Percentiles rank a stretch among this genome's conserved stretches.
phyloP scores from a whole-genome alignment of 2,329 filamentous ascomycete species.

The Septoria linicola region DNA sequence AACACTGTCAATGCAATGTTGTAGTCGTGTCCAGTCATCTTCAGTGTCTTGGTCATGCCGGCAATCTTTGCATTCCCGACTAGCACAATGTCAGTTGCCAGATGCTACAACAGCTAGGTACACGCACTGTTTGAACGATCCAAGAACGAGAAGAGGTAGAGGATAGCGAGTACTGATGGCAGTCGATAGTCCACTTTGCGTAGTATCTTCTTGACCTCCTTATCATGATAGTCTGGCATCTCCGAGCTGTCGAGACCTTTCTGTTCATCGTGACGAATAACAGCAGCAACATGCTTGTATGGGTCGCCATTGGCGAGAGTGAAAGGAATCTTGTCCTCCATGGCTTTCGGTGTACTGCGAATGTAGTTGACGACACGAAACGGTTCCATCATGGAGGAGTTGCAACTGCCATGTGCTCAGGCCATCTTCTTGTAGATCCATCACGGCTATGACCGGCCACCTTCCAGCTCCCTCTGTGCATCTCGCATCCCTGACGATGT shows the following conservation, averaged over 20 bases:
- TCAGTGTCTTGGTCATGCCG: slow-evolving; percentile 39
- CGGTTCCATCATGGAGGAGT: slow-evolving; percentile 2
- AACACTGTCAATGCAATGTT: slow-evolving; percentile 44
- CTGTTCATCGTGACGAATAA: slow-evolving; percentile 17
- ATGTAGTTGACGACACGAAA: slow-evolving; percentile 3
- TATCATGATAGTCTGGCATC: slow-evolving; percentile 22
- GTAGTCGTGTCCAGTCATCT: slow-evolving; percentile 43
- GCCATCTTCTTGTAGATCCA: slow-evolving; percentile 6
- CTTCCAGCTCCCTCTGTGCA: neutral
- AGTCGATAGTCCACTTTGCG: slow-evolving; percentile 39
- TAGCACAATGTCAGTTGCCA: slow-evolving; percentile 10
- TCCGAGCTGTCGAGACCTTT: slow-evolving; percentile 19
- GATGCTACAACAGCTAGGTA: neutral
- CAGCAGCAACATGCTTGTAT: neutral
- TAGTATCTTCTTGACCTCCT: slow-evolving; percentile 51
- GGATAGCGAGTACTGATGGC: slow-evolving; percentile 35
- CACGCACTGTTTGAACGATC: slow-evolving; percentile 25
- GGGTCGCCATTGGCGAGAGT: slow-evolving; percentile 10
- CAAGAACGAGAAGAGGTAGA: slow-evolving; percentile 50
- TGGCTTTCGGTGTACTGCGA: slow-evolving; percentile 6
- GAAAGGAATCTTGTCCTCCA: slow-evolving; percentile 10
- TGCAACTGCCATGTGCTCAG: neutral
- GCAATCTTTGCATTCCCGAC: slow-evolving; percentile 40
- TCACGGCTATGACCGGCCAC: slow-evolving; percentile 2
- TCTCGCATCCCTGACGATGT: neutral